These are phyloP conservation scores for Ambrosia artemisiifolia DNA, from an alignment of 129 eudicot species.

Conservation along the genomic window DNA sequence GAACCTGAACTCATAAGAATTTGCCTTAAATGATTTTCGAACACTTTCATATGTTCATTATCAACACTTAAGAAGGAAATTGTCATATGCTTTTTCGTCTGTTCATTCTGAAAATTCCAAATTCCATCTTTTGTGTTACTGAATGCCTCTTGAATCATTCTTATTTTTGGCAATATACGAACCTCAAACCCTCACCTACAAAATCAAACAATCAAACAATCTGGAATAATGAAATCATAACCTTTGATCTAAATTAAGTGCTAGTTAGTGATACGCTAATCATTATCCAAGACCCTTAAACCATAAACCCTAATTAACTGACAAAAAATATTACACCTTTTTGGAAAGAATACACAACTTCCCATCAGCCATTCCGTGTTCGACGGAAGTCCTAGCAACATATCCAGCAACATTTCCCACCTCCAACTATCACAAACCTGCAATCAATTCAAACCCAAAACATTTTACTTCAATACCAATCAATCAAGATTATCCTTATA, in stretches of 20 bases:
- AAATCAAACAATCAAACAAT: too few relatives aligned
- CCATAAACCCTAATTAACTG: slow-evolving; percentile 18
- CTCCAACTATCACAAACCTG: slow-evolving; percentile 95
- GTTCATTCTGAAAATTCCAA: slow-evolving; percentile 99
- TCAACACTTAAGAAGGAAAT: slow-evolving; percentile 96
- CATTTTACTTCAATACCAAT: not conserved
- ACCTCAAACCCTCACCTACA: slow-evolving; percentile 96
- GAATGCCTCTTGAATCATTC: slow-evolving; percentile 99
- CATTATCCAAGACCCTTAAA: too few relatives aligned
- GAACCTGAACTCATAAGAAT: slow-evolving; percentile 99
- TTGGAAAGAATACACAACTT: slow-evolving; percentile 88
- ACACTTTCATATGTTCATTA: slow-evolving; percentile 98
- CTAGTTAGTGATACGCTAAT: too few relatives aligned
- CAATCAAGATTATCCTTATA: not conserved
- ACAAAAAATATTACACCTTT: slow-evolving; percentile 46
- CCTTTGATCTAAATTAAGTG: not conserved
- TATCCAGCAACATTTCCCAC: slow-evolving; percentile 98
- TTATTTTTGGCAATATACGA: slow-evolving; percentile 89
- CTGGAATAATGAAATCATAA: slow-evolving; percentile 5
- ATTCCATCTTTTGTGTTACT: slow-evolving; percentile 94
- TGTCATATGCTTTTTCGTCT: slow-evolving; percentile 93
- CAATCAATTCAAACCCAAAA: slow-evolving; percentile 10
- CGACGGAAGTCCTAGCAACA: slow-evolving; percentile 84
- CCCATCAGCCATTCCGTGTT: slow-evolving; percentile 91
- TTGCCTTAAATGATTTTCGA: slow-evolving; percentile 96